These are phyloP conservation scores for Eucalyptus erythrocorys DNA, from an alignment of 345 rosid genomes.

Conservation along the genomic window DNA sequence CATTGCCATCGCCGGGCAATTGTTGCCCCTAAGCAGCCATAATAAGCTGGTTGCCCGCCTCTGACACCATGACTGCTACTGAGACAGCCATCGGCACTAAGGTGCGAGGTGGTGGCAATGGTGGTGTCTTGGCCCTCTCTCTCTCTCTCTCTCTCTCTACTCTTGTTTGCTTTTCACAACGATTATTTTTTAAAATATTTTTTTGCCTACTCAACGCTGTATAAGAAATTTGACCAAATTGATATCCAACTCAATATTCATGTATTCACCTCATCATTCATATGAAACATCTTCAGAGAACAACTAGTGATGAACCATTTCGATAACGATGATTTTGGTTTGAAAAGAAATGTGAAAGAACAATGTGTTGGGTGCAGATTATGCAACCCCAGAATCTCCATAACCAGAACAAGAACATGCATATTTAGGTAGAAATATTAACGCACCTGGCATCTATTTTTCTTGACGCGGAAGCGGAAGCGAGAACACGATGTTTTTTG, in stretches of 20 bases:
- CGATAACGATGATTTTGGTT: neutral
- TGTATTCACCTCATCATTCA: neutral
- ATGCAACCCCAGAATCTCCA: too few species aligned
- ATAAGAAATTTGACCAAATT: neutral
- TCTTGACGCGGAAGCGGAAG: too few species aligned
- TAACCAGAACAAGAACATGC: too few species aligned
- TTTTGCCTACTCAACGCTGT: neutral
- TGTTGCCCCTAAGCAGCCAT: neutral
- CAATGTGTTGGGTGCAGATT: too few species aligned
- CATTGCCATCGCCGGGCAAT: neutral
- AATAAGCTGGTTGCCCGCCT: neutral
- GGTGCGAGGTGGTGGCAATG: neutral
- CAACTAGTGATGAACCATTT: neutral
- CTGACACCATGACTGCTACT: accelerated
- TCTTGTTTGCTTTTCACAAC: neutral
- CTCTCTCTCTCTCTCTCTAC: neutral
- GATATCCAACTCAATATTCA: neutral
- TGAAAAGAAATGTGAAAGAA: neutral
- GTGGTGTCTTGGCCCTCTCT: neutral
- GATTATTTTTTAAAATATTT: neutral
- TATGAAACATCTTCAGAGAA: neutral
- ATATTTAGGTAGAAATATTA: too few species aligned
- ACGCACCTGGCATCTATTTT: too few species aligned
- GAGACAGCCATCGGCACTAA: neutral
- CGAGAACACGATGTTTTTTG: too few species aligned